Evolutionary conservation across 2,329 filamentous ascomycete genomes (phyloP).

Genomic region (Sporothrix inflata): DNA sequence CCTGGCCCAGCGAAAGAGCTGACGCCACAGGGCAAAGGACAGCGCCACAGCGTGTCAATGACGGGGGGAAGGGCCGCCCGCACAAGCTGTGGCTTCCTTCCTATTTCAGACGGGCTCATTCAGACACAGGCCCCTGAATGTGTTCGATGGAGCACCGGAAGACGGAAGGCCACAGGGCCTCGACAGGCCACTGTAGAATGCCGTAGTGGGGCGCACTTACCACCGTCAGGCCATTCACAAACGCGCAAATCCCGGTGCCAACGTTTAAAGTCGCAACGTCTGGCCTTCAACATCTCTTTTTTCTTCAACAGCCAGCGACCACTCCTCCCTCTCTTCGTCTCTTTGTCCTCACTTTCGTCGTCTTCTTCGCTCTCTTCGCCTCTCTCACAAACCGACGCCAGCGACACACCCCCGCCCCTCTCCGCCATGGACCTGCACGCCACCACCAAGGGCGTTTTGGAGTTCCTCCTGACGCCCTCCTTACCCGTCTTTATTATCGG

Average conservation of each 20-base stretch:
- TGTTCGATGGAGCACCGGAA: background rate
- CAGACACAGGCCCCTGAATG: conserved; percentile 2
- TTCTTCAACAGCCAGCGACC: background rate
- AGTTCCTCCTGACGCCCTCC: conserved; percentile 63
- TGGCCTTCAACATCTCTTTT: background rate
- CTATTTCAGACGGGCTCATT: background rate
- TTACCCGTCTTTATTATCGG: conserved; percentile 67
- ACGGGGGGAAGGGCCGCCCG: background rate
- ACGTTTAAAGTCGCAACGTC: conserved; percentile 6
- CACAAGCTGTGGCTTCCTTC: conserved; percentile 11
- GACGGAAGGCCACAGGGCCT: conserved; percentile 11
- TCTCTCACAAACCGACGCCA: background rate
- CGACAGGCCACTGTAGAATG: conserved; percentile 14
- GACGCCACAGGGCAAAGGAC: background rate
- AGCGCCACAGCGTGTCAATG: background rate
- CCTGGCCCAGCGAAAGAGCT: background rate
- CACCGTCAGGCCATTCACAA: conserved; percentile 16
- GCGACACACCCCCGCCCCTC: background rate
- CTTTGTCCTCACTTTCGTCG: background rate
- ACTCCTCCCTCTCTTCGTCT: background rate
- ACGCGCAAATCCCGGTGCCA: conserved; percentile 10
- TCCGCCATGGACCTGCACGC: conserved; percentile 37
- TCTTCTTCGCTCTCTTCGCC: background rate
- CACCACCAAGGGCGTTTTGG: conserved; percentile 45
- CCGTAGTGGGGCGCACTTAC: conserved; percentile 20